Evolutionary conservation across 495 filamentous ascomycete species (phyloP), one percentile per base, ranked within the genome.

Genomic region (Entonaema liquescens): DNA sequence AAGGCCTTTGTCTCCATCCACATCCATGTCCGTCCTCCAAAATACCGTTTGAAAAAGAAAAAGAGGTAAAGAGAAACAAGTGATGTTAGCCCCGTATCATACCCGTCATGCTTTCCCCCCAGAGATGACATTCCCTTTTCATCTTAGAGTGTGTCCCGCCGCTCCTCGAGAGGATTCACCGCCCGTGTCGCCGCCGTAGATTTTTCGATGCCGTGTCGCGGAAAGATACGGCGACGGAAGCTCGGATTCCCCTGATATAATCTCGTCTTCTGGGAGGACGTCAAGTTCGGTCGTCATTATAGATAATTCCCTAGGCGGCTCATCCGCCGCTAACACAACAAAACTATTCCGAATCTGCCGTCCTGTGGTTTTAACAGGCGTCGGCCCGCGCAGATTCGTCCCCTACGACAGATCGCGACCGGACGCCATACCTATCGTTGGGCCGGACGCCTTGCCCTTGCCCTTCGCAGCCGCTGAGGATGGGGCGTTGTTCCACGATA

Each of bases 401-500:
- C 36, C 67, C 67, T 62, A 64, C 68, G 74, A 77, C 65, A 76
- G 21, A 47, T 76, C 76, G 23, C 76, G 74, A 29, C 68, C 65
- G 23, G 70, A 68, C 21, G 70, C 74, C 75, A 77, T 72, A 29
- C 75, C 75, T 28, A 78, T 67, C 8, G 72, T 56, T 4, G 75
- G 76, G 56, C 76, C 77, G 5, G 75, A 71, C 35, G 79, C 78
- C 63, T 75, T 73, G 60, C 72, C 77, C 31, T 78, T 77, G 62
- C 73, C 73, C 54, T 74, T 77, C 56, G 69, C 75, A 21, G 79
- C 87, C 5, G 85, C 85, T 44, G 82, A 87, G 1, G 90, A 87
- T 36, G 91, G 88, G 23, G 95, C 93, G 76, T 94, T 95, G 81
- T 98, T 97, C 96, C 96, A 99, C 8, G 92, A 93, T 40, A 99